phyloP scores from a whole-genome alignment of 2,329 filamentous ascomycete species.

The Aureobasidium zeae region DNA sequence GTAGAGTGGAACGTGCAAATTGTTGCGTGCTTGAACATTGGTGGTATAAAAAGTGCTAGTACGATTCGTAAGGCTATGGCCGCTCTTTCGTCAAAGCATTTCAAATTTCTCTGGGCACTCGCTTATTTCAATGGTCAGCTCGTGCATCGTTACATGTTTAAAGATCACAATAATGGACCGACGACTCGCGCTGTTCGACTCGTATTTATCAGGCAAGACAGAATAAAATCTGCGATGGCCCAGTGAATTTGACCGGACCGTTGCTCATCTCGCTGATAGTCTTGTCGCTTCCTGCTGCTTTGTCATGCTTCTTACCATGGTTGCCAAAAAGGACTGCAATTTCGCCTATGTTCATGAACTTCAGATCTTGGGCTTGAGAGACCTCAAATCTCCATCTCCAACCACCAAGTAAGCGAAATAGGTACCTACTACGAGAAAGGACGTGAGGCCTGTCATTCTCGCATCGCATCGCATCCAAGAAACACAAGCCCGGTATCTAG shows the following conservation, averaged over 20 bases:
- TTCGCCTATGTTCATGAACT: background rate
- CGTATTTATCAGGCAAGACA: background rate
- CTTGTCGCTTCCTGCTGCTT: no score
- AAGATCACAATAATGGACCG: background rate
- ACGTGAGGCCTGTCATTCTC: no score
- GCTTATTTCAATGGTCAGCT: background rate
- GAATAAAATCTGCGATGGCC: background rate
- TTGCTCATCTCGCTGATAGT: no score
- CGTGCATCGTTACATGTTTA: no score
- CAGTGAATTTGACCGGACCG: no score
- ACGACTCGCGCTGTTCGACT: background rate
- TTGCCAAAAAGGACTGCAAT: background rate
- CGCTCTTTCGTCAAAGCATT: background rate
- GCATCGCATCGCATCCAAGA: no score
- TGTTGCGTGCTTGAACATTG: conserved; percentile 10
- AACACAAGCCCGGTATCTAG: no score
- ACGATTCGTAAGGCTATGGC: background rate
- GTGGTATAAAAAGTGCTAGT: background rate
- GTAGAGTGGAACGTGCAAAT: conserved; percentile 5
- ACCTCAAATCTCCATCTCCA: no score
- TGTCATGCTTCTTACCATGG: background rate
- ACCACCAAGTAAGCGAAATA: no score
- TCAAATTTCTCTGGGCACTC: background rate
- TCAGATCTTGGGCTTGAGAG: no score
- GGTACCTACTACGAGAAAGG: no score